phyloP scores from a whole-genome alignment of 148 eudicot species.

The Cornus controversa region DNA sequence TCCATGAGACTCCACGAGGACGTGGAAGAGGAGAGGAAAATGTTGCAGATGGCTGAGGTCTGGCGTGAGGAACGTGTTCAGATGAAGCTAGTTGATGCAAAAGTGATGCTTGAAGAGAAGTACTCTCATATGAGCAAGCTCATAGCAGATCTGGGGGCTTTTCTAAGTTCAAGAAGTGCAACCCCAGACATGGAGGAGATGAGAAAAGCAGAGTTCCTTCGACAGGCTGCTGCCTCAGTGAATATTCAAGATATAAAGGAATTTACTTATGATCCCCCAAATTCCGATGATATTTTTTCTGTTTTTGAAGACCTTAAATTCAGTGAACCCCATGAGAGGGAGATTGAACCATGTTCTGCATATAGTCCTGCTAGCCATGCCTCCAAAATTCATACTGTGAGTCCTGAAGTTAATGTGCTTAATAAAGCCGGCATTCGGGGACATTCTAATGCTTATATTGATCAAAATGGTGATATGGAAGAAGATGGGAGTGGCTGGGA shows the following conservation, averaged over 20 bases:
- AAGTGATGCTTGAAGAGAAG: conserved; percentile 74
- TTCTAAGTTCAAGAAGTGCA: conserved; percentile 44
- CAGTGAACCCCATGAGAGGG: conserved; percentile 43
- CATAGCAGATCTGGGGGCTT: conserved; percentile 46
- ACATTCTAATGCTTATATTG: conserved; percentile 33
- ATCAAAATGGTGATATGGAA: conserved; percentile 45
- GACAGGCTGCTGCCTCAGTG: conserved; percentile 45
- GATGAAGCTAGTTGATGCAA: conserved; percentile 90
- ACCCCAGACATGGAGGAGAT: conserved; percentile 32
- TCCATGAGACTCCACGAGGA: conserved; percentile 68
- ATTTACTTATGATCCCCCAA: conserved; percentile 66
- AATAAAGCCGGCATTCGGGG: conserved; percentile 32
- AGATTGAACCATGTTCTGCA: conserved; percentile 52
- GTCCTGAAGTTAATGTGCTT: conserved; percentile 32
- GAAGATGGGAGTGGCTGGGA: conserved; percentile 90
- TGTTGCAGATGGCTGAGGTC: conserved; percentile 96
- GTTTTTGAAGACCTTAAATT: conserved; percentile 63
- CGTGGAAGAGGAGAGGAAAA: conserved; percentile 82
- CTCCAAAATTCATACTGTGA: conserved; percentile 28
- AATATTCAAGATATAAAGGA: conserved; percentile 61
- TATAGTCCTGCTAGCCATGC: conserved; percentile 43
- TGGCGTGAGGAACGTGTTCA: conserved; percentile 98
- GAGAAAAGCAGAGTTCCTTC: conserved; percentile 54
- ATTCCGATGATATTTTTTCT: conserved; percentile 65
- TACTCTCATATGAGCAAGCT: conserved; percentile 68